phyloP scores from a whole-genome alignment of 345 rosid species.

The Erysimum cheiranthoides region DNA sequence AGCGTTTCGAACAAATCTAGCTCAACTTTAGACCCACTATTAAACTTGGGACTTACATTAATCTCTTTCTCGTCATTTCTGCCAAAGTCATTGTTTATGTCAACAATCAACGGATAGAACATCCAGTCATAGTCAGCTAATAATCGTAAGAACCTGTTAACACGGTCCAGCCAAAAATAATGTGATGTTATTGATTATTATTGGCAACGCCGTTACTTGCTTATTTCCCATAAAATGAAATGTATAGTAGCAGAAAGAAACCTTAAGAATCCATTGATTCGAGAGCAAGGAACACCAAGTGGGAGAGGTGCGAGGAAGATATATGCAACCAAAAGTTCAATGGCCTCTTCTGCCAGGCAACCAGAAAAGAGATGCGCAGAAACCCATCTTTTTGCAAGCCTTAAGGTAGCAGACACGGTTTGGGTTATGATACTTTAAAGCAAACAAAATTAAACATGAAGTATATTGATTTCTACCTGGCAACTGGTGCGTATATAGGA shows the following conservation, averaged over 20 bases:
- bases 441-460: slow-evolving; percentile 24
- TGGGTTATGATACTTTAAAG: slow-evolving; percentile 24
- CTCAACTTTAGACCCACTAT: slow-evolving; percentile 27
- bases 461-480: slow-evolving; percentile 54
- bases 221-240: slow-evolving; percentile 17
- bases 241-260: slow-evolving; percentile 40
- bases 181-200: background rate
- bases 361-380: slow-evolving; percentile 92
- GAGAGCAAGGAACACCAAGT: slow-evolving; percentile 78
- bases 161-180: slow-evolving; percentile 20
- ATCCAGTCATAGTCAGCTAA: slow-evolving; percentile 83
- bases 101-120: slow-evolving; percentile 80
- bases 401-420: slow-evolving; percentile 37
- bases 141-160: slow-evolving; percentile 78
- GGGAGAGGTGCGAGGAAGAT: slow-evolving; percentile 84
- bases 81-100: slow-evolving; percentile 79
- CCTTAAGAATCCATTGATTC: slow-evolving; percentile 89
- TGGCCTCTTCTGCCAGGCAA: slow-evolving; percentile 84
- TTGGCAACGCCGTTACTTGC: slow-evolving; percentile 8
- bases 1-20: slow-evolving; percentile 11
- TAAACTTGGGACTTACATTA: slow-evolving; percentile 56
- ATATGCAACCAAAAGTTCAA: slow-evolving; percentile 83
- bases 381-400: slow-evolving; percentile 98
- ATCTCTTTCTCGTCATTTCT: slow-evolving; percentile 75
- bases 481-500: slow-evolving; percentile 76